Evolutionary conservation across 192 early-diverging fungal genomes (phyloP), one percentile per base, ranked within the genome.

Genomic region (Coemansia sp.): DNA sequence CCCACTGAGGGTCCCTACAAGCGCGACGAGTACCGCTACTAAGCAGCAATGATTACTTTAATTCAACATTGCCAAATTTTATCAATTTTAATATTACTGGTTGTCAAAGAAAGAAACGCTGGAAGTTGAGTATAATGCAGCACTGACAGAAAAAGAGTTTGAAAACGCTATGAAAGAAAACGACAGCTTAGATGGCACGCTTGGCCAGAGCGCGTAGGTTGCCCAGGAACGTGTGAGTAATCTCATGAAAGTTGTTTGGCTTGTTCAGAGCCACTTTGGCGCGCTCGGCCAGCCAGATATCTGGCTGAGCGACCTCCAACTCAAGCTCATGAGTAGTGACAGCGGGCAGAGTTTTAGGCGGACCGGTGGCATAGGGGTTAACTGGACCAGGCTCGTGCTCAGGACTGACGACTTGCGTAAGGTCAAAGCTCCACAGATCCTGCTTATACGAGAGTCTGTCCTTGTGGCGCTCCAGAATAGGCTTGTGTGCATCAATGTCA

Each of bases 1-100:
- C 70, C 86, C 69, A 42, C 77, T 66, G 87, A 91, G 64, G 97
- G 97, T 73, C 95, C 97, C 62, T 99, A 87, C 94, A 99, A 99
- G 91, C 90, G 93, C 79, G 93, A 93, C 65, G 92, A 95, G 85
- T 97, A 99, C 93, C 91, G 96, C 73, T 98, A 97, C 84, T 91
- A 88, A 86, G 67, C 63, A 62, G 3, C n/a, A 55, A 41, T 3
- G 5, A 25, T 25, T 12, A 23, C 23, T 31, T 63, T 11, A 27
- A 14, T 31, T 42, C 15, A 62, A 37, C 23, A 14, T 63, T 31
- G 46, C 7, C 44, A 48, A 48, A 23, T 8, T n/a, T 8, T 8
- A 19, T 14, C 27, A 46, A 46, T 21, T 19, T 58, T 58, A 21
- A 23, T 23, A 25, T 27, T 15, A 27, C 19, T 25, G 12, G 5